Percentiles rank a stretch among this genome's conserved stretches.
These are phyloP conservation scores for Erodium moschatum DNA, from an alignment of 441 rosid species.

Conservation along the genomic window DNA sequence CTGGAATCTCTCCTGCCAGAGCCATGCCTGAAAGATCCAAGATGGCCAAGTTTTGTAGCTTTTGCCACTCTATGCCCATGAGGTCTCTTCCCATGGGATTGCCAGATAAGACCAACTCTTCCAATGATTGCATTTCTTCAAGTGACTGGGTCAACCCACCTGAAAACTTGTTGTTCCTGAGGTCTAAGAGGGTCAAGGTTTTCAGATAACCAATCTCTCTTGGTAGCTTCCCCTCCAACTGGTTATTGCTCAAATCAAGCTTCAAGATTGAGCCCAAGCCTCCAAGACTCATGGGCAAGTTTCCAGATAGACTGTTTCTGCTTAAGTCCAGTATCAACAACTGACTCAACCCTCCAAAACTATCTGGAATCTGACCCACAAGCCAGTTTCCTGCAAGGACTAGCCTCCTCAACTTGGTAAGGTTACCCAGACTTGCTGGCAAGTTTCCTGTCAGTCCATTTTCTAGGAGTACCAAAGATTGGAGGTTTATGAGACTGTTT, in stretches of 20 bases:
- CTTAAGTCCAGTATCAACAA: conserved; percentile 72
- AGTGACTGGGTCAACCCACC: conserved; percentile 50
- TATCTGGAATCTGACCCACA: conserved; percentile 50
- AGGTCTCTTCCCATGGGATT: conserved; percentile 57
- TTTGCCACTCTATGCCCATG: conserved; percentile 40
- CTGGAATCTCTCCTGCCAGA: conserved; percentile 55
- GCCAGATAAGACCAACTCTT: conserved; percentile 52
- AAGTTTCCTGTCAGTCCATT: conserved; percentile 54
- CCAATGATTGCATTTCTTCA: conserved; percentile 47
- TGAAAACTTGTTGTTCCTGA: conserved; percentile 59
- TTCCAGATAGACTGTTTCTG: conserved; percentile 56
- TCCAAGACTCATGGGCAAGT: conserved; percentile 46
- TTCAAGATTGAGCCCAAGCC: conserved; percentile 54
- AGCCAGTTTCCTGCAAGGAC: conserved; percentile 62
- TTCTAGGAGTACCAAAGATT: conserved; percentile 59
- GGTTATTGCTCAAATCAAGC: conserved; percentile 74
- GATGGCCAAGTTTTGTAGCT: conserved; percentile 43
- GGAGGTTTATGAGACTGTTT: conserved; percentile 46
- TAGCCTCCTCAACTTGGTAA: conserved; percentile 47
- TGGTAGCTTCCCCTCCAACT: conserved; percentile 49
- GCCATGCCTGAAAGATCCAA: conserved; percentile 55
- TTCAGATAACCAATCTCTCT: conserved; percentile 37
- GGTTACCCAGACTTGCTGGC: conserved; percentile 40
- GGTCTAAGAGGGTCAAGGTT: conserved; percentile 66
- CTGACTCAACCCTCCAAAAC: conserved; percentile 37